Evolutionary conservation across 192 early-diverging fungal genomes (phyloP), one percentile per base, ranked within the genome.

Genomic region (Paraglomus brasilianum): DNA sequence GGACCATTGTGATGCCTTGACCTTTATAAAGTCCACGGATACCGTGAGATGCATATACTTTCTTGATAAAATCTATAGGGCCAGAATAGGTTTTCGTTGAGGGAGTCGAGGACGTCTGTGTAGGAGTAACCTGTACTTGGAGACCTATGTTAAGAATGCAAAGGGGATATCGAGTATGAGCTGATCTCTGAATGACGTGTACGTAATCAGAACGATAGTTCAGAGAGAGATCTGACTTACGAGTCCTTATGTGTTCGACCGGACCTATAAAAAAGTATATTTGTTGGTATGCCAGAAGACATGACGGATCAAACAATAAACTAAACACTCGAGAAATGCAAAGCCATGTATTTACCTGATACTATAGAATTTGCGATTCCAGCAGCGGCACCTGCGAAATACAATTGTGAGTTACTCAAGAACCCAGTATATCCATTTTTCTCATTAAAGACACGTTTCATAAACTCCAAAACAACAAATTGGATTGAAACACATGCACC

Each of bases 401-500:
- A 97, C 36, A 98, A 84, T 78, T 98, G 95, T 11, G 82, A 65
- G 43, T 87, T 84, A 38, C 89, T 85, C 5, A 98, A 82, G 21
- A 74, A 68, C 7, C 79, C 78, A 19, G 58, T 72, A 24, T 79
- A 68, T 10, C 76, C 77, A 72, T 93, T 94, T 30, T 80, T 68
- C 15, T 73, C 64, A 19, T 78, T 78, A 72, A 93, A 92, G 38
- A 80, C 75, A 43, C 96, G 88, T 82, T 98, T 97, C 79, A 90
- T 88, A 55, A 86, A 83, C 80, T 96, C 91, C 43, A 97, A 79
- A 46, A 89, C 92, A 40, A 89, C 81, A 74, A 98, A 98, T 82
- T 98, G 96, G 75, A 98, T 92, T n/a, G 94, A 95, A 6, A 98
- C 96, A 75, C 95, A 96, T 11, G 92, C 89, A 45, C 96, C 96